Evolutionary conservation across 2,329 filamentous ascomycete species (phyloP), one percentile per base, ranked within the genome.

Genomic region (Talaromyces sp.): DNA sequence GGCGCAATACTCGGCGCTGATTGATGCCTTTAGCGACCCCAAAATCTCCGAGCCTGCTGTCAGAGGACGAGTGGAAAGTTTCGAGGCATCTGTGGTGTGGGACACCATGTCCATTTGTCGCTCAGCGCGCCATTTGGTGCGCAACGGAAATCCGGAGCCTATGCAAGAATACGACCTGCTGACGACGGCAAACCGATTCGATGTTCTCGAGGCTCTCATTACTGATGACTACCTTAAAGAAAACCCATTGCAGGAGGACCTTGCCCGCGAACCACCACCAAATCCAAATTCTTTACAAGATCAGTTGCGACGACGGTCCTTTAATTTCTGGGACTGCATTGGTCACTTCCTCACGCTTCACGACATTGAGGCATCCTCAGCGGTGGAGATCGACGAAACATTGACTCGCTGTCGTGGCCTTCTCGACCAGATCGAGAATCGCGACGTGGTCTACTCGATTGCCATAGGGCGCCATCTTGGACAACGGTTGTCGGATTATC

Each of bases 381-480:
- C 77, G 62, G 85, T 82, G 67, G 81, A 83, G 59, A 85, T 91
- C 40, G 88, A 92, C 59, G 83, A 87, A 30, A 84, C 86, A 1
- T 79, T 96, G 33, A 76, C 75, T 4, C 82, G 83, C 57, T 85
- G 92, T 74, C 87, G 91, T 34, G 83, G 83, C 61, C 81, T 94
- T 27, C 82, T 96, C 12, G 89, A 92, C 67, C 89, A 89, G 55
- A 85, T 89, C 28, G 93, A 97, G 77, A 95, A 94, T 69, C 87
- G 93, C 59, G 92, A 97, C 72, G 89, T 96, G 18, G 85, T 97
- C 61, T 96, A 96, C 76, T 95, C 91, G 0, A 89, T 96, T 66
- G 91, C 90, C 8, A 86, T 96, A 60, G 87, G 90, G 16, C 87
- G 92, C 30, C 87, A 93, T 65, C 82, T 92, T 56, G 87, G 89